phyloP scores from a whole-genome alignment of 495 filamentous ascomycete species.

The Aspergillus cristatus region DNA sequence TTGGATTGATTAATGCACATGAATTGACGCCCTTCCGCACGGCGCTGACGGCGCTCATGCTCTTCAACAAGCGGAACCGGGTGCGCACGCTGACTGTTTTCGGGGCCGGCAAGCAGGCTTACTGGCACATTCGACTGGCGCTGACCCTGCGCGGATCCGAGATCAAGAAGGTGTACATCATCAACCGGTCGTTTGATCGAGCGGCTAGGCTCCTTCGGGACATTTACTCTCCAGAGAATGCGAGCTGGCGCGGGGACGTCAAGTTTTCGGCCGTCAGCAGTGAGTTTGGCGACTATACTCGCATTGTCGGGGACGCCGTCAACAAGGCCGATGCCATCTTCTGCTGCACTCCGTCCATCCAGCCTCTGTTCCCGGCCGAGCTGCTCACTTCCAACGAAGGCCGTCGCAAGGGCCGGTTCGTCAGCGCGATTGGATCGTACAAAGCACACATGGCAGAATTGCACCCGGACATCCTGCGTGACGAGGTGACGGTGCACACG shows the following conservation, averaged over 20 bases:
- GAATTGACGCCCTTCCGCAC: slow-evolving; percentile 91
- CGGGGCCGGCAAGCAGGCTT: slow-evolving; percentile 83
- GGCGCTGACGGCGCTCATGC: slow-evolving; percentile 66
- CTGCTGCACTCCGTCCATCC: slow-evolving; percentile 58
- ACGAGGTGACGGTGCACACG: slow-evolving; percentile 50
- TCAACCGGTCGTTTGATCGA: slow-evolving; percentile 62
- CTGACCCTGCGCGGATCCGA: slow-evolving; percentile 63
- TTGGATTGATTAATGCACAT: slow-evolving; percentile 74
- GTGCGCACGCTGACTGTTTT: slow-evolving; percentile 74
- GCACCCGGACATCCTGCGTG: slow-evolving; percentile 60
- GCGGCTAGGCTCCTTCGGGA: slow-evolving; percentile 45
- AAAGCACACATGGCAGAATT: slow-evolving; percentile 80
- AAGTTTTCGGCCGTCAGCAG: slow-evolving; percentile 64
- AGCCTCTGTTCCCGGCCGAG: slow-evolving; percentile 54
- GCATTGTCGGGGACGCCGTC: slow-evolving; percentile 58
- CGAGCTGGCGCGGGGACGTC: slow-evolving; percentile 47
- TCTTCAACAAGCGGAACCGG: slow-evolving; percentile 59
- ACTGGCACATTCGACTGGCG: slow-evolving; percentile 84
- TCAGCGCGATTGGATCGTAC: slow-evolving; percentile 78
- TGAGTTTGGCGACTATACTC: slow-evolving; percentile 59
- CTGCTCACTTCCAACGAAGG: slow-evolving; percentile 60
- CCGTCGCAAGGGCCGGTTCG: slow-evolving; percentile 63
- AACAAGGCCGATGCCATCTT: slow-evolving; percentile 68
- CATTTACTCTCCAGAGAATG: slow-evolving; percentile 44
- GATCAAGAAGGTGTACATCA: slow-evolving; percentile 68